phyloP scores from a whole-genome alignment of 495 filamentous ascomycete species.

The Aspergillus nanangensis region DNA sequence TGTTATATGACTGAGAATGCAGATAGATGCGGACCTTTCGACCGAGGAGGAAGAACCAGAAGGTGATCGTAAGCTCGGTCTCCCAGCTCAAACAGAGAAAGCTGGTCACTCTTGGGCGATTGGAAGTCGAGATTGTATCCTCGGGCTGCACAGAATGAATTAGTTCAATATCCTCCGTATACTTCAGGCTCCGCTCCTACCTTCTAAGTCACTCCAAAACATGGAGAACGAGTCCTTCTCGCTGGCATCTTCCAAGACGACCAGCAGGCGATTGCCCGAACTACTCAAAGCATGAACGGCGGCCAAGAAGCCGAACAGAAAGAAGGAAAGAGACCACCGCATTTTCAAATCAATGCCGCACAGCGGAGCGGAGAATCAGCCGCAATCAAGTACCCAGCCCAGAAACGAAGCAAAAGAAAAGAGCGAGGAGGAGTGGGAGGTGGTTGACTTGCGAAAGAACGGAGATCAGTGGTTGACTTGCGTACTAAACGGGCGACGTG shows the following conservation, averaged over 20 bases:
- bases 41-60: slow-evolving; percentile 78
- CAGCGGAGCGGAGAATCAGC: slow-evolving; percentile 28
- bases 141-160: slow-evolving; percentile 52
- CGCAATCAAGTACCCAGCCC: slow-evolving; percentile 12
- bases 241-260: slow-evolving; percentile 75
- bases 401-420: slow-evolving; percentile 15
- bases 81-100: slow-evolving; percentile 82
- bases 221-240: slow-evolving; percentile 77
- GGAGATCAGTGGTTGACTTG: background rate
- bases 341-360: slow-evolving; percentile 45
- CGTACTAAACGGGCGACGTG: slow-evolving; percentile 45
- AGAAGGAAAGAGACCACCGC: slow-evolving; percentile 69
- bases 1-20: background rate
- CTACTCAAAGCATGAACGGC: slow-evolving; percentile 73
- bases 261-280: slow-evolving; percentile 75
- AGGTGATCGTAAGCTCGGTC: slow-evolving; percentile 88
- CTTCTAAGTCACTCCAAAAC: slow-evolving; percentile 76
- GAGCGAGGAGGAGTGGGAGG: slow-evolving; percentile 14
- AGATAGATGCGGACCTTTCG: slow-evolving; percentile 62
- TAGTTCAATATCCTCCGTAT: background rate
- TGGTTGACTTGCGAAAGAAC: slow-evolving; percentile 12
- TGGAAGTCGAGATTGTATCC: slow-evolving; percentile 78
- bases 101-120: slow-evolving; percentile 77
- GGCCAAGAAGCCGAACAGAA: slow-evolving; percentile 59
- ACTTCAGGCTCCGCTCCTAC: slow-evolving; percentile 37